Evolutionary conservation across 768 basidiomycete species (phyloP), one percentile per base, ranked within the genome.

Genomic region (Rhodotorula kratochvilovae): DNA sequence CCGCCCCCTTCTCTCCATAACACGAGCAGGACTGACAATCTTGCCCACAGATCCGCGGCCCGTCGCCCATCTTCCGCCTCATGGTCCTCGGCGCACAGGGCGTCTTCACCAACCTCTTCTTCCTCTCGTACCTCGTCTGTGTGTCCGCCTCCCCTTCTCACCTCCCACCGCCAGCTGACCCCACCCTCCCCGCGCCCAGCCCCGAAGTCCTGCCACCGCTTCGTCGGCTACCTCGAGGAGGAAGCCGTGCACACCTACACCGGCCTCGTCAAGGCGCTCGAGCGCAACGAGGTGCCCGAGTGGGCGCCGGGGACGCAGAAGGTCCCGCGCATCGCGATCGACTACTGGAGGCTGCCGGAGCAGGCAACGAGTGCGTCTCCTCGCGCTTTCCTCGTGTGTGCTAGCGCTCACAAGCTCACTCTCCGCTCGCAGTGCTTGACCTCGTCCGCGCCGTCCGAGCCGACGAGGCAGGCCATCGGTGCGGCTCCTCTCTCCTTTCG

Each of bases 81-180:
- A 78, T 96, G 67, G 83, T 97, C 50, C 85, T 99, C 54, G 92
- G 87, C 46, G 91, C 93, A 2, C 96, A 99, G 82, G 95, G 95
- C 80, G 79, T 90, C 39, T 77, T 75, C 60, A 70, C 63, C 59
- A 79, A 76, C 62, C 17, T 62, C 16, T 95, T 98, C 80, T 85
- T 85, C 81, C 63, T 83, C 45, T 75, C 80, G 12, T 95, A 96
- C 80, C 77, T 95, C 61, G 75, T 92, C 54, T 71, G 73, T 67
- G 29, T 55, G 60, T 46, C 13, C 23, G 31, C 16, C n/a, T n/a
- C n/a, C n/a, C 43, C 31, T 25, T 43, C 36, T 29, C n/a, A 5
- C 2, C 33, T 36, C 16, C 16, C 62, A 27, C 29, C 5, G 29
- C 2, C 6, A 25, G 35, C 21, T 19, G 33, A 33, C 25, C 21